Evolutionary conservation across 2,329 filamentous ascomycete genomes (phyloP).

Genomic region (Xylaria sp.): DNA sequence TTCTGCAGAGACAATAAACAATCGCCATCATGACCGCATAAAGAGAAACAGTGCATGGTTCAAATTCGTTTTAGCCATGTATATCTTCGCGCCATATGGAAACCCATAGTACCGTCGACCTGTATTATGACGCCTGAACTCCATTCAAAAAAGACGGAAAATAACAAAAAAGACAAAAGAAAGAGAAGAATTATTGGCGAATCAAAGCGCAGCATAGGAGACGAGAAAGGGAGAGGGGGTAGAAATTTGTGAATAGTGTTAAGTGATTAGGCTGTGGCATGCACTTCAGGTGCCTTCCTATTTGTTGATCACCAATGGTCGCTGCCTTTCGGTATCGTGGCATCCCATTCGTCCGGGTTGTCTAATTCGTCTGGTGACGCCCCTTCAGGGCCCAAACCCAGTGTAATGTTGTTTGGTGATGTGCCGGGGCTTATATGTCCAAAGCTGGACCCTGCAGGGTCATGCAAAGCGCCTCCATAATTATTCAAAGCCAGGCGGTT

Average conservation of each 20-base stretch:
- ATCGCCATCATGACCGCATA: background rate
- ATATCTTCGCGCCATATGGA: background rate
- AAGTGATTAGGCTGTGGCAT: background rate
- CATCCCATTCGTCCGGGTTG: background rate
- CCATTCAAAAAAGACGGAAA: slow-evolving; percentile 25
- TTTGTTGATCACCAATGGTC: background rate
- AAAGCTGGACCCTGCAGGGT: slow-evolving; percentile 10
- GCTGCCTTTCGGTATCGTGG: background rate
- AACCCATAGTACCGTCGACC: background rate
- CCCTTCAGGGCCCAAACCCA: background rate
- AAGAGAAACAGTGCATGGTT: background rate
- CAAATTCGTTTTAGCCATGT: background rate
- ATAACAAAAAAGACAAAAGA: no score
- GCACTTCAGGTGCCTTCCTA: background rate
- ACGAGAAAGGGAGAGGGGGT: background rate
- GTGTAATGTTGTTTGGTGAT: background rate
- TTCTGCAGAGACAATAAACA: background rate
- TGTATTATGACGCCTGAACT: background rate
- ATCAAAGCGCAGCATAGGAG: background rate
- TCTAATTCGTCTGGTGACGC: background rate
- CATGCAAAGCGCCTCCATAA: slow-evolving; percentile 11
- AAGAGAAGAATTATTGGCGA: background rate
- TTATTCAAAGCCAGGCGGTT: background rate
- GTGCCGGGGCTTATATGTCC: slow-evolving; percentile 1
- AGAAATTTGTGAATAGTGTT: background rate